Conservation (phyloP, 257 asterid genomes). For the Petunia secreta region DNA sequence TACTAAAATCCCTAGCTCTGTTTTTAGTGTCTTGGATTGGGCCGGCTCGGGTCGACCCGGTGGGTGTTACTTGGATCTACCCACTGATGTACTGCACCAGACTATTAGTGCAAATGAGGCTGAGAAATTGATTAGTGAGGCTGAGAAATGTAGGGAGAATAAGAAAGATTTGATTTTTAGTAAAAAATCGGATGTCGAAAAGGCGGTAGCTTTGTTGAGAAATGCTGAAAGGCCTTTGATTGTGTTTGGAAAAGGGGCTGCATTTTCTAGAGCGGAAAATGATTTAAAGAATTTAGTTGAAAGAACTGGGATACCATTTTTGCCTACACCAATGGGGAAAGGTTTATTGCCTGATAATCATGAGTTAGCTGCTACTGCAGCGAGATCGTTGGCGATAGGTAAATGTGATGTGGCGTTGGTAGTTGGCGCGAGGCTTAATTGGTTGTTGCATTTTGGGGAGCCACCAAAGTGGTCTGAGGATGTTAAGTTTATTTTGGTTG, state of each 20-base stretch:
- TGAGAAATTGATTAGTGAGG: slow-evolving; percentile 53
- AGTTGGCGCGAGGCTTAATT: slow-evolving; percentile 87
- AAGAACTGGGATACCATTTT: slow-evolving; percentile 76
- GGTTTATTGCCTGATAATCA: slow-evolving; percentile 78
- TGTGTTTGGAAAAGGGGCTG: slow-evolving; percentile 93
- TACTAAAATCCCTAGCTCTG: slow-evolving; percentile 53
- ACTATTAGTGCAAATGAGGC: slow-evolving; percentile 60
- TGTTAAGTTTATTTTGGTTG: slow-evolving; percentile 82
- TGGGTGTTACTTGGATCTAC: slow-evolving; percentile 80
- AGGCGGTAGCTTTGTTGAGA: slow-evolving; percentile 71
- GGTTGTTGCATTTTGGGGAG: slow-evolving; percentile 93
- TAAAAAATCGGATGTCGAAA: slow-evolving; percentile 43
- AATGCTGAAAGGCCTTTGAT: slow-evolving; percentile 84
- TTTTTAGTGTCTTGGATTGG: slow-evolving; percentile 67
- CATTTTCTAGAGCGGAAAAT: slow-evolving; percentile 66
- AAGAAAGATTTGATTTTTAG: slow-evolving; percentile 41
- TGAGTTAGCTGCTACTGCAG: slow-evolving; percentile 87
- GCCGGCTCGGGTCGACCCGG: slow-evolving; percentile 73
- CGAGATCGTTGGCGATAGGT: slow-evolving; percentile 85
- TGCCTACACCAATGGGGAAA: slow-evolving; percentile 96
- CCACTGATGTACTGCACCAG: slow-evolving; percentile 81
- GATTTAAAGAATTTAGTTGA: slow-evolving; percentile 63
- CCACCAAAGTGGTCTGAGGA: slow-evolving; percentile 87
- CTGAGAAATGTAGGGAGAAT: slow-evolving; percentile 47
- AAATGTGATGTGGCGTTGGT: slow-evolving; percentile 87